Percentiles rank a stretch among this genome's conserved stretches.
These are phyloP conservation scores for Coemansia sp. DNA, from an alignment of 192 early-diverging fungal species.

Conservation along the genomic window DNA sequence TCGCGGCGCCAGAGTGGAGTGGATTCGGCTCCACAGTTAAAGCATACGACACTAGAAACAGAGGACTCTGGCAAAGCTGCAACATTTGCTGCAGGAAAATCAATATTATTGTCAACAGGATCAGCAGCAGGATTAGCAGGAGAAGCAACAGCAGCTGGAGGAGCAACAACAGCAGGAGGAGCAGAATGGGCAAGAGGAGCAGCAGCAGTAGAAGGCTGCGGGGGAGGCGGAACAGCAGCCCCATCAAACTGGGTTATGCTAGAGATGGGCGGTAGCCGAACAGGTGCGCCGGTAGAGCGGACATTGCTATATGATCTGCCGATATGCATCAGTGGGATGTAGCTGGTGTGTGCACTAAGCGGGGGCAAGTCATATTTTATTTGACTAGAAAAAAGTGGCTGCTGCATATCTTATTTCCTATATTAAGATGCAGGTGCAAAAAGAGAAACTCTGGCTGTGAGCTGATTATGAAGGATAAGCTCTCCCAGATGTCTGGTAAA, in stretches of 20 bases:
- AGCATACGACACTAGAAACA: conserved; percentile 42
- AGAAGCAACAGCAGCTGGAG: background rate
- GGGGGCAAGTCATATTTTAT: background rate
- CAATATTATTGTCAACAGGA: background rate
- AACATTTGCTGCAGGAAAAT: background rate
- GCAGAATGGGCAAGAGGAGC: background rate
- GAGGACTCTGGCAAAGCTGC: background rate
- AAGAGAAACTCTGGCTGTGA: background rate
- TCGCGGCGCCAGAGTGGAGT: conserved; percentile 80
- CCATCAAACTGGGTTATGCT: background rate
- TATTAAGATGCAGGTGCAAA: background rate
- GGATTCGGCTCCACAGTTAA: conserved; percentile 68
- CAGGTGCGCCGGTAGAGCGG: background rate
- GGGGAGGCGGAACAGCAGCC: background rate
- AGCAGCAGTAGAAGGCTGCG: background rate
- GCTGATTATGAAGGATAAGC: too few species aligned
- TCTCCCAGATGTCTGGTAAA: too few species aligned
- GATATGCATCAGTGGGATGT: background rate
- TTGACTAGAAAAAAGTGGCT: background rate
- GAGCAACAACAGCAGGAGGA: too few species aligned
- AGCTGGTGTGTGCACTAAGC: background rate
- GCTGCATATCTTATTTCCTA: background rate
- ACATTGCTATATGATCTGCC: background rate
- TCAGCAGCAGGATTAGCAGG: too few species aligned
- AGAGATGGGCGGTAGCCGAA: background rate